Evolutionary conservation across 2,329 filamentous ascomycete genomes (phyloP).

Genomic region (Hypoxylon sp.): DNA sequence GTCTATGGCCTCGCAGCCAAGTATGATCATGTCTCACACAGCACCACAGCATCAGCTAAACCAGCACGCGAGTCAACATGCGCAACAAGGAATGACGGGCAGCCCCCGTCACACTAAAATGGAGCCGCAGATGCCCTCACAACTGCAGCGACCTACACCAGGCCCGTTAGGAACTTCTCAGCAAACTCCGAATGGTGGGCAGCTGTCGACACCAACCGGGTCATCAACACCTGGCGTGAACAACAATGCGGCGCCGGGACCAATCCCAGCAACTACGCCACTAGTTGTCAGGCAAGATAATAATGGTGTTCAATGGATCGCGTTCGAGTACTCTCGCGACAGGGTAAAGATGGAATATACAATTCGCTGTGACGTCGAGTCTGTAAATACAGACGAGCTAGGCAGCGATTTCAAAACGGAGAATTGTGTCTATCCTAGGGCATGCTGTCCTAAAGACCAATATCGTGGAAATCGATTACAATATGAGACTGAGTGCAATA

Average conservation of each 20-base stretch:
- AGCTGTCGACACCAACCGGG: conserved; percentile 62
- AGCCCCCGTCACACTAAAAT: conserved; percentile 75
- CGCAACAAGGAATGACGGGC: conserved; percentile 69
- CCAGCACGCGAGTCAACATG: conserved; percentile 72
- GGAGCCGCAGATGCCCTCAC: conserved; percentile 72
- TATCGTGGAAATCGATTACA: conserved; percentile 96
- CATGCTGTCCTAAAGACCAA: conserved; percentile 94
- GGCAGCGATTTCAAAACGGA: conserved; percentile 94
- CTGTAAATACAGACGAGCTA: conserved; percentile 90
- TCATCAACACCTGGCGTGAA: conserved; percentile 73
- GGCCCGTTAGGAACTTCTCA: conserved; percentile 65
- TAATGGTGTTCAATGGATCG: conserved; percentile 98
- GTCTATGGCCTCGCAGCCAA: conserved; percentile 75
- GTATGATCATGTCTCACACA: conserved; percentile 76
- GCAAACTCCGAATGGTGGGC: conserved; percentile 61
- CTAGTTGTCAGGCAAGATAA: conserved; percentile 94
- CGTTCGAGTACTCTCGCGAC: conserved; percentile 97
- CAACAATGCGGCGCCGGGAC: conserved; percentile 92
- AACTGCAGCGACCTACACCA: conserved; percentile 72
- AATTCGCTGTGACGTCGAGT: conserved; percentile 97
- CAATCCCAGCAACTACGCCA: conserved; percentile 96
- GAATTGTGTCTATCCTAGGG: conserved; percentile 97
- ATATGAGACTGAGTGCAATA: conserved; percentile 99
- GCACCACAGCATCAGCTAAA: conserved; percentile 71
- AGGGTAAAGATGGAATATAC: conserved; percentile 99